Evolutionary conservation across 1,284 basidiomycete species (phyloP).

Genomic region (Leccinum subrobustum): DNA sequence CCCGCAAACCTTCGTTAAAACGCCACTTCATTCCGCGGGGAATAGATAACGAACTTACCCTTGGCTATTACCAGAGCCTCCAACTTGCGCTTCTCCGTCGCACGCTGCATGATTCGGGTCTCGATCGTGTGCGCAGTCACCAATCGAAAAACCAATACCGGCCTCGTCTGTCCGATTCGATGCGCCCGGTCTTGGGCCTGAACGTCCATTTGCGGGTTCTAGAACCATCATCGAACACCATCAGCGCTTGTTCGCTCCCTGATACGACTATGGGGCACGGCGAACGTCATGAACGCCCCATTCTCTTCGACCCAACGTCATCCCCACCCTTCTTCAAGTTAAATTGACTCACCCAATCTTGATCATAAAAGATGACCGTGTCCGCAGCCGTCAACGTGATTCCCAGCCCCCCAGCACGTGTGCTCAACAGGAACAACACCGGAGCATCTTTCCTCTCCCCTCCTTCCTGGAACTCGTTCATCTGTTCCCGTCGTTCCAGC

Average conservation of each 20-base stretch:
- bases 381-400: constrained; percentile 94
- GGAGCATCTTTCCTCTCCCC: constrained; percentile 66
- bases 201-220: constrained; percentile 96
- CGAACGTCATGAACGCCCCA: not conserved
- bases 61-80: constrained; percentile 95
- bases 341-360: constrained; percentile 73
- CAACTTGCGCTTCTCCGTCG: constrained; percentile 85
- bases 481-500: constrained; percentile 79
- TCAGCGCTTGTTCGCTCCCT: constrained; percentile 5
- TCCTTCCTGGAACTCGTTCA: constrained; percentile 82
- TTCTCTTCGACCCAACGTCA: not conserved
- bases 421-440: constrained; percentile 86
- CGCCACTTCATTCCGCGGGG: not conserved
- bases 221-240: not conserved
- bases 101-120: constrained; percentile 87
- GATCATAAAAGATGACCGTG: constrained; percentile 93
- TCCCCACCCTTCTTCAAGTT: not conserved
- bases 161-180: constrained; percentile 90
- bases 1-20: not conserved
- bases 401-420: constrained; percentile 88
- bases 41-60: constrained; percentile 41
- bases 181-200: constrained; percentile 97
- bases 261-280: not conserved
- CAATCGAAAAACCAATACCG: constrained; percentile 86
- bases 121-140: constrained; percentile 89